Conservation (phyloP, 108 stramenopile genomes). For the Cyclotella baltica region DNA sequence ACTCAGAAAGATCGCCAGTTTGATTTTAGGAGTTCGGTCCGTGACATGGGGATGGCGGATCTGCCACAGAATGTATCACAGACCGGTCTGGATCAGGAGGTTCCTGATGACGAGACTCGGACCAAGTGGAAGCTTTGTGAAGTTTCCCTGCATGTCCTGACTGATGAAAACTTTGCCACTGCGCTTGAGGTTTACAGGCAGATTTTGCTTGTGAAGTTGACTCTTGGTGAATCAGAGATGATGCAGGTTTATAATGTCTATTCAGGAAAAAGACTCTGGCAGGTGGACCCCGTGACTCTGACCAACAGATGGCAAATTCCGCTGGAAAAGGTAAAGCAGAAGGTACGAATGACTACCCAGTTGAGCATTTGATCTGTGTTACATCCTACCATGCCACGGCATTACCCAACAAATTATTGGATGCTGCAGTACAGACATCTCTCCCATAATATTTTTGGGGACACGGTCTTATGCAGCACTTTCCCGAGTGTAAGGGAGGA, state of each 20-base stretch:
- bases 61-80: neutral
- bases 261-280: neutral
- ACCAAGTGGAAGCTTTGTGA: neutral
- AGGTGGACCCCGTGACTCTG: constrained; percentile 6
- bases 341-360: constrained; percentile 38
- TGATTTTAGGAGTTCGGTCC: neutral
- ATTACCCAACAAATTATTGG: constrained; percentile 12
- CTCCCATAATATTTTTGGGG: constrained; percentile 18
- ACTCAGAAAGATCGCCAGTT: neutral
- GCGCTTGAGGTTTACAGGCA: neutral
- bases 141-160: neutral
- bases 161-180: constrained; percentile 23
- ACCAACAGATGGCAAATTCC: constrained; percentile 33
- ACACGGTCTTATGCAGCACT: constrained; percentile 25
- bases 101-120: neutral
- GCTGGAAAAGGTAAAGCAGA: constrained; percentile 25
- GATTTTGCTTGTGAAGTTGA: neutral
- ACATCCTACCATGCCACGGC: constrained; percentile 11
- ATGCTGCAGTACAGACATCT: constrained; percentile 40
- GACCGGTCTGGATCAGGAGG: neutral
- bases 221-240: neutral
- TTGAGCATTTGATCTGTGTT: constrained; percentile 23
- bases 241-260: constrained; percentile 16
- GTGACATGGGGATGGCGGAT: too few species aligned
- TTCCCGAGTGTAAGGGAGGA: neutral